A percentile compares a stretch with the other conserved stretches of the same genome.
phyloP scores from a whole-genome alignment of 768 basidiomycete species.

The Dacryopinax primogenitus region DNA sequence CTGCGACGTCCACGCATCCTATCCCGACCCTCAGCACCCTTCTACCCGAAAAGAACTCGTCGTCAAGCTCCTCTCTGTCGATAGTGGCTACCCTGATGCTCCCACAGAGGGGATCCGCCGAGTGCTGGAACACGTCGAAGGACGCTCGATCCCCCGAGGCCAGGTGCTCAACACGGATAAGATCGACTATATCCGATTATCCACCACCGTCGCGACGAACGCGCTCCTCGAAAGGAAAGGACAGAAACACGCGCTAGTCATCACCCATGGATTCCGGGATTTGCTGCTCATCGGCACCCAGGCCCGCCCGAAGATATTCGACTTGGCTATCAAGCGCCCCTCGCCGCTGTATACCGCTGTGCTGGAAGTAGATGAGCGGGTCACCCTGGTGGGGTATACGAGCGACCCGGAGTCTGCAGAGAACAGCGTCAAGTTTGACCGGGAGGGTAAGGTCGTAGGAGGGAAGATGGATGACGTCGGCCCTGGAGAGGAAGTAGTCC shows the following conservation, averaged over 20 bases:
- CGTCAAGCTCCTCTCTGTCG: conserved; percentile 82
- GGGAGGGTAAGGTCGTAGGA: conserved; percentile 48
- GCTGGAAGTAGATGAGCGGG: conserved; percentile 76
- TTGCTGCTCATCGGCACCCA: conserved; percentile 90
- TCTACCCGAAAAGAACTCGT: conserved; percentile 66
- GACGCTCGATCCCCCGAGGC: conserved; percentile 54
- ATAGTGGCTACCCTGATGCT: conserved; percentile 84
- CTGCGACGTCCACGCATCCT: conserved; percentile 67
- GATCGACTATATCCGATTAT: conserved; percentile 82
- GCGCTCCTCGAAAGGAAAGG: conserved; percentile 92
- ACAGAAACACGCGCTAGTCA: conserved; percentile 77
- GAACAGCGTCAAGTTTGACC: conserved; percentile 64
- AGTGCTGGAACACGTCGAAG: conserved; percentile 64
- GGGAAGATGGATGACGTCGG: conserved; percentile 59
- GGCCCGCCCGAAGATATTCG: conserved; percentile 87
- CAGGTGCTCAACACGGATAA: conserved; percentile 58
- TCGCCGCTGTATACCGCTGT: conserved; percentile 64
- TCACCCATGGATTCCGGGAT: conserved; percentile 79
- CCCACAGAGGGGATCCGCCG: conserved; percentile 89
- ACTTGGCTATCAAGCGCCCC: conserved; percentile 74
- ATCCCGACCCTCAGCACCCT: conserved; percentile 56
- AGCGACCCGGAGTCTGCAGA: conserved; percentile 72
- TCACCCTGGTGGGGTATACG: conserved; percentile 86
- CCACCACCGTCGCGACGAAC: conserved; percentile 93
- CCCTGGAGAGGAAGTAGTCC: conserved; percentile 53